A percentile compares a stretch with the other conserved stretches of the same genome.
Evolutionary conservation across 2,329 filamentous ascomycete genomes (phyloP).

Genomic region (Paecilomyces sp.): DNA sequence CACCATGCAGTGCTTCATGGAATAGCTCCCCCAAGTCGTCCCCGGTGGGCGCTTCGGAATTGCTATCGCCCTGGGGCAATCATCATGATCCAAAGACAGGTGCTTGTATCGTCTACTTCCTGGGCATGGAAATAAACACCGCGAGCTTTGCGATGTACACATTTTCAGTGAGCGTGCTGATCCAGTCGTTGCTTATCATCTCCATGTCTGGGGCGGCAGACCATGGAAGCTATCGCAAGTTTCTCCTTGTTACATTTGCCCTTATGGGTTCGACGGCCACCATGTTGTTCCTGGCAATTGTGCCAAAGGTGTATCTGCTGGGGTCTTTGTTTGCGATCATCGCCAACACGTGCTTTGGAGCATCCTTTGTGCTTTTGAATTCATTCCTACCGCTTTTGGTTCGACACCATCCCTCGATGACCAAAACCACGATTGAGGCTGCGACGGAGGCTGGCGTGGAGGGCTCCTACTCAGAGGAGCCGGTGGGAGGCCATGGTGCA

Average conservation of each 20-base stretch:
- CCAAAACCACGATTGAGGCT: conserved; percentile 16
- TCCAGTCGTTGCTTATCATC: conserved; percentile 86
- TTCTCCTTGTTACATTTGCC: conserved; percentile 76
- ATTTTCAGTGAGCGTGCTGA: conserved; percentile 82
- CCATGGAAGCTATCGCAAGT: conserved; percentile 87
- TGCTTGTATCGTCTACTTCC: conserved; percentile 75
- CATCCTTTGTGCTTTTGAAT: conserved; percentile 91
- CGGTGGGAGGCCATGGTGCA: conserved; percentile 1
- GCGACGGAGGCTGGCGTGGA: conserved; percentile 1
- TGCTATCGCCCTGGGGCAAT: conserved; percentile 12
- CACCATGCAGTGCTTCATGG: conserved; percentile 64
- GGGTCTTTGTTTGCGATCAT: conserved; percentile 80
- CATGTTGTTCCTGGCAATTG: conserved; percentile 80
- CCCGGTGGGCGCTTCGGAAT: conserved; percentile 6
- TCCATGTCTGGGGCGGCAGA: conserved; percentile 95
- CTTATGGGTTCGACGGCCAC: conserved; percentile 72
- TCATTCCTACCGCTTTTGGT: conserved; percentile 90
- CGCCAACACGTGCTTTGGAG: conserved; percentile 89
- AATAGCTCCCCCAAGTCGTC: conserved; percentile 32
- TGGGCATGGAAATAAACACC: conserved; percentile 85
- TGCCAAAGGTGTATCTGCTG: conserved; percentile 67
- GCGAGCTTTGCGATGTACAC: conserved; percentile 98
- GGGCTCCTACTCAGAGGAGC: not conserved
- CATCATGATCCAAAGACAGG: conserved; percentile 29
- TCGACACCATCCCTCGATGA: conserved; percentile 64